phyloP scores from a whole-genome alignment of 179 eudicot genomes.

The Drosera spatulata region DNA sequence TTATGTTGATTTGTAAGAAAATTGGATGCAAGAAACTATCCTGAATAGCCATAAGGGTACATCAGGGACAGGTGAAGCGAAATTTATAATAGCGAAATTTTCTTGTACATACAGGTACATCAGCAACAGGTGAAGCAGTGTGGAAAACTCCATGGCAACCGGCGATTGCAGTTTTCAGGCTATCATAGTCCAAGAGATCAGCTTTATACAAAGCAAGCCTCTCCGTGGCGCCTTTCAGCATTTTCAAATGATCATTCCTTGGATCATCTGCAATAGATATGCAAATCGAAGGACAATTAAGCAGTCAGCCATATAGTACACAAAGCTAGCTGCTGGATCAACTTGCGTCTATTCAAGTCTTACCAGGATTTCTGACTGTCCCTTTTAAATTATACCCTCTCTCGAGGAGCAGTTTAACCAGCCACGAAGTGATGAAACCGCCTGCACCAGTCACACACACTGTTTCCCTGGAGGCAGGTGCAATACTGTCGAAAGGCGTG shows the following conservation, averaged over 20 bases:
- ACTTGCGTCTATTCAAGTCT: not conserved
- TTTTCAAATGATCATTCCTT: constrained; percentile 71
- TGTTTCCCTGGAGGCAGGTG: constrained; percentile 30
- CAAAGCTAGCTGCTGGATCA: not conserved
- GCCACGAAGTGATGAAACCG: constrained; percentile 92
- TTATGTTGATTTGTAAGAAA: too few relatives aligned
- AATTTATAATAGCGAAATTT: not conserved
- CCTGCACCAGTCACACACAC: constrained; percentile 98
- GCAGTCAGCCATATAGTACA: not conserved
- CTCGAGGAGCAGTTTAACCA: constrained; percentile 70
- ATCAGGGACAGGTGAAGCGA: not conserved
- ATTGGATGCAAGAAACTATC: too few relatives aligned
- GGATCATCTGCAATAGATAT: constrained; percentile 47
- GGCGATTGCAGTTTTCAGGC: constrained; percentile 56
- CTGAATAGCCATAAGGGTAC: too few relatives aligned
- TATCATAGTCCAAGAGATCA: constrained; percentile 68
- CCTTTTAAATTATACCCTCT: constrained; percentile 81
- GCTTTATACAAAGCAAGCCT: constrained; percentile 65
- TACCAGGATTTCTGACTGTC: constrained; percentile 87
- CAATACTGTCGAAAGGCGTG: not conserved
- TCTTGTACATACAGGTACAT: constrained; percentile 51
- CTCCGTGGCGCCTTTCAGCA: constrained; percentile 80
- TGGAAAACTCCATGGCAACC: constrained; percentile 95
- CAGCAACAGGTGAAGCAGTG: constrained; percentile 88
- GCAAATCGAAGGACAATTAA: not conserved